Evolutionary conservation across 805 yeast genomes (phyloP), one percentile per base, ranked within the genome.

Genomic region (Starmera dryadoides): DNA sequence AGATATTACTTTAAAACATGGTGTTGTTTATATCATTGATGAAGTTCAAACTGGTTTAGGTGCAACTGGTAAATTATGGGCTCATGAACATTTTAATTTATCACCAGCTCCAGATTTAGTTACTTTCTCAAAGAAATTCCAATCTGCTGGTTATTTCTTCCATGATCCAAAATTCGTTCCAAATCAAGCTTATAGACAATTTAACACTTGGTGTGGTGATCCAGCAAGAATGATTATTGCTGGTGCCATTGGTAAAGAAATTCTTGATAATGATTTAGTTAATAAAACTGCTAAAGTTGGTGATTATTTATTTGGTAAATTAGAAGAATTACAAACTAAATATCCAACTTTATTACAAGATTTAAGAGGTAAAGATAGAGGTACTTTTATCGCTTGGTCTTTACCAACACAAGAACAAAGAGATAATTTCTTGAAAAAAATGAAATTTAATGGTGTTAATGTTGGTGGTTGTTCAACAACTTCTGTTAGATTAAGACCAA

Each of bases 201-300:
- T 85, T 75, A 85, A 85, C 78, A 85, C 95, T 42, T 85, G 95
- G 95, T 83, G 91, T 66, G 95, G 95, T 54, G 95, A 85, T 66
- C 89, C 94, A 60, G 81, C 88, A 43, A 78, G 81, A 64, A 73
- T 83, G 59, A 67, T 85, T 53, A 69, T 86, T 52, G 84, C 89
- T 41, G 79, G 82, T 55, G 78, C 86, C 48, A 82, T 86, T 56
- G 77, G 76, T 53, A 59, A 72, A 48, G 88, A 85, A 66, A 67
- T 83, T 36, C 63, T 66, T 36, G 75, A 76, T 50, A 63, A 83
- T 57, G 73, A 77, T 50, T 72, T 86, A 50, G 71, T 76, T 35
- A 61, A 65, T 28, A 68, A 74, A 46, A 75, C 82, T 40, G 65
- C 63, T 9, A 66, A 69, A 53, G 83, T 81, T 35, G 95, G 95